Base-by-base conservation (phyloP, 306 rosid genomes). In the Quercus agrifolia region DNA sequence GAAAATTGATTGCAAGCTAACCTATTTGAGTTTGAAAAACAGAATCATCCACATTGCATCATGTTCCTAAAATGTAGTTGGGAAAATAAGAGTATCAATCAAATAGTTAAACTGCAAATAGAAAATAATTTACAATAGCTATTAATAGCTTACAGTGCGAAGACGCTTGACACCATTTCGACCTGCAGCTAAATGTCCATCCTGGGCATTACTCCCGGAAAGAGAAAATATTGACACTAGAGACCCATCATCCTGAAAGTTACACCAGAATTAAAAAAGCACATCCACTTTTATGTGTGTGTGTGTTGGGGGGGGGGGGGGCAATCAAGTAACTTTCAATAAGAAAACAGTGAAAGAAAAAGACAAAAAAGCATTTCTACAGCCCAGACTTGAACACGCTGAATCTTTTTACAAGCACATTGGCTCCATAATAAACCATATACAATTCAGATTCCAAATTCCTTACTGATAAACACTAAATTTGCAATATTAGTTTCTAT, bases 131-230 rank as follows among this genome's bases (percentile, higher is more conserved):
- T 33, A 35, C 38, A 68, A 52, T 52, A 52, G 71, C 35, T 6
- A 41, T 27, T 19, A 51, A 54, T 44, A 73, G 76, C 89, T 79
- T 82, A 90, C 94, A 75, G 98, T 92, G 56, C 99, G 92, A 62
- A 95, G 84, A 49, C 99, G 96, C 81, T 92, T 95, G 70, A 95
- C 98, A 21, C 99, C 99, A 33, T 92, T 95, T 17, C 99, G 97
- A 72, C 93, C 99, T 6, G 98, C 99, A 62, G 90, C 93, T 79
- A 95, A 82, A 85, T 92, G 97, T 19, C 97, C 98, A 59, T 95
- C 99, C 86, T 95, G 98, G 18, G 94, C 89, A 85, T 81, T 92
- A 80, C 90, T 92, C 21, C 99, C 99, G 5, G 92, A 87, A 38
- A 95, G 87, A 73, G 98, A 90, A 77, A 95, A 95, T 51, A 95